Base-by-base conservation (phyloP, 306 rosid species). In the Citrullus amarus region DNA sequence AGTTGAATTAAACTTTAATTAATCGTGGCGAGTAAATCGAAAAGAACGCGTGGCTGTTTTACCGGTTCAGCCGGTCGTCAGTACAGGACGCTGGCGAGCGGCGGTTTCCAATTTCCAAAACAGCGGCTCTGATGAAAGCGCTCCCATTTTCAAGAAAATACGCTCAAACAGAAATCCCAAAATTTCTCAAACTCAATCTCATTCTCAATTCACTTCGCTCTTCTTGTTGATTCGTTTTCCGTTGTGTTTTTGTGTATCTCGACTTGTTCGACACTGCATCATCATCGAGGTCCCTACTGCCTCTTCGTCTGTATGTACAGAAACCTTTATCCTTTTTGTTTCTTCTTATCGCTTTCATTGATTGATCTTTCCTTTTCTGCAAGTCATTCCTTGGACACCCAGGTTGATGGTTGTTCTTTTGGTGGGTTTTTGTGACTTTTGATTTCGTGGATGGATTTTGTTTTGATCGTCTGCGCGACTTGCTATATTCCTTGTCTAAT, bases 371-470 rank as follows among this genome's bases (percentile, higher is more conserved):
- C 77, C 75, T 58, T 55, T 46, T 46, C 77, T 79, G 57, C 56
- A 36, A 41, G 10, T 36, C 44, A 56, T 7, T 69, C 59, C 12
- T 36, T 82, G 43, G 65, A 54, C 56, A 34, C 22, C 38, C 80
- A 81, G 88, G 84, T 91, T 30, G 56, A 56, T 75, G 38, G 20
- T 59, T 48, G 38, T 44, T 54, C 67, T 66, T 65, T 66, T 20
- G 56, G 6, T 51, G 56, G 48, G 48, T 51, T 51, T 15, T 15
- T 15, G 56, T 51, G 17, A 28, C 28, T 17, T 12, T 80, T 39
- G 7, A 1, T 59, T 70, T 51, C 60, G 13, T 46, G 3, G 8
- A 3, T 8, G 5, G 9, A 1, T 25, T 75, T n/a, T 20, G 11
- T 46, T 77, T 28, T 8, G 66, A 65, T 51, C 70, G 39, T 79